A percentile compares a stretch with the other conserved stretches of the same genome.
Evolutionary conservation across 805 yeast genomes (phyloP).

Genomic region (Candida takata): DNA sequence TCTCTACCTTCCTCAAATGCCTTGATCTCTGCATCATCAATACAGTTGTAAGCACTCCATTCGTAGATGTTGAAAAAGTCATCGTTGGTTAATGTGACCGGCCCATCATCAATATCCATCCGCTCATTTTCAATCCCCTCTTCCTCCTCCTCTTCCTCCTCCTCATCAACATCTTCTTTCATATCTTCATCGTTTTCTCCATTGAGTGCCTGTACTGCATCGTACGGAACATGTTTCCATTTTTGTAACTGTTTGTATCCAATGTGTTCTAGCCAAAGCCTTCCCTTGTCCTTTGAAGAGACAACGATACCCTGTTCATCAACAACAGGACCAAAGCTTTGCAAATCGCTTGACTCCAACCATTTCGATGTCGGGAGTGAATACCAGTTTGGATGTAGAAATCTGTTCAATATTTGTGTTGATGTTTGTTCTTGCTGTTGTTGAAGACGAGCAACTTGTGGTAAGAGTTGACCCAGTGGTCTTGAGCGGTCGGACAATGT

Average conservation of each 20-base stretch:
- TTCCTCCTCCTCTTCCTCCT: constrained; percentile 2
- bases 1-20: constrained; percentile 37
- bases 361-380: constrained; percentile 59
- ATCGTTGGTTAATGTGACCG: constrained; percentile 6
- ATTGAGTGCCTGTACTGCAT: not conserved
- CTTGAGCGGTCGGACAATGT: constrained; percentile 16
- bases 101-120: not conserved
- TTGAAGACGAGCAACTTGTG: constrained; percentile 14
- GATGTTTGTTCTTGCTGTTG: constrained; percentile 28
- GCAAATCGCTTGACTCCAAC: constrained; percentile 44
- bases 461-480: constrained; percentile 25
- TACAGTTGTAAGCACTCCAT: constrained; percentile 43
- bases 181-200: constrained; percentile 6
- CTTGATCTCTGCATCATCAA: constrained; percentile 47
- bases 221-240: constrained; percentile 8
- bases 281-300: constrained; percentile 42
- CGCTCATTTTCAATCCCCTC: not conserved
- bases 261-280: constrained; percentile 46
- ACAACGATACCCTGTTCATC: constrained; percentile 55
- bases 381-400: constrained; percentile 58
- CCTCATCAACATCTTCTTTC: constrained; percentile 7
- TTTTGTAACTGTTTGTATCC: constrained; percentile 36
- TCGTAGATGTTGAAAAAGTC: constrained; percentile 30
- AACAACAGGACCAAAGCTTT: constrained; percentile 58
- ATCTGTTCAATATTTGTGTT: constrained; percentile 45